Evolutionary conservation across 2,329 filamentous ascomycete genomes (phyloP), one percentile per base, ranked within the genome.

Genomic region (Huntiella decipiens): DNA sequence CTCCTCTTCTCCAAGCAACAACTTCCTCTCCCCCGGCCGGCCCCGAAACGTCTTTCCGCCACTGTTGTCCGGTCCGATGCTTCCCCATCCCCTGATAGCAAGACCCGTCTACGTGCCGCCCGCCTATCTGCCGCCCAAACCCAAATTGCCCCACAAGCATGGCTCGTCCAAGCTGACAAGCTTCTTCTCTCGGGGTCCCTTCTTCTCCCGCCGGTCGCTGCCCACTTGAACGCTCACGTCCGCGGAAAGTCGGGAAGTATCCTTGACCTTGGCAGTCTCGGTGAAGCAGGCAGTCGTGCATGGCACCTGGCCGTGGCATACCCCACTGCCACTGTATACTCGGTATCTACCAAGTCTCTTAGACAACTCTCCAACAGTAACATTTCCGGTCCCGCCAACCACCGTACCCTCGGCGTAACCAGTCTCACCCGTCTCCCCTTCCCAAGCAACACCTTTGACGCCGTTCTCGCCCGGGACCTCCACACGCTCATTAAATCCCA

Each of bases 271-370:
- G 86, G 83, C 42, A 87, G 87, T 38, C 79, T 88, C 57, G 71
- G 80, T 0, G 13, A n/a, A 2, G 76, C 82, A 11, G 88, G 85
- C 57, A 86, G 93, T 61, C 98, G 91, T 91, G 88, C 83, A 16
- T 98, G 91, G 91, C 79, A 91, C 57, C 82, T 85, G 48, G 86
- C 91, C 1, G 70, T 82, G 42, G 80, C 88, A 58, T 91, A 87
- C 60, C 84, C 83, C 13, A 79, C 84, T 58, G 73, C 82, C 47
- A 86, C 84, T 58, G 75, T 95, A 45, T 92, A 87, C 64, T 95
- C 88, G 0, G 84, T 88, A 46, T 82, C 81, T 34, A 84, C 79
- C 52, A 81, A 82, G 61, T 63, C 76, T 6, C 70, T 80, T 52
- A 72, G 75, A 34, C 79, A 85, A 57, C 64, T 77, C 28, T 77